Evolutionary conservation across 2,329 filamentous ascomycete genomes (phyloP), one percentile per base, ranked within the genome.

Genomic region (Colletotrichum paranaense): DNA sequence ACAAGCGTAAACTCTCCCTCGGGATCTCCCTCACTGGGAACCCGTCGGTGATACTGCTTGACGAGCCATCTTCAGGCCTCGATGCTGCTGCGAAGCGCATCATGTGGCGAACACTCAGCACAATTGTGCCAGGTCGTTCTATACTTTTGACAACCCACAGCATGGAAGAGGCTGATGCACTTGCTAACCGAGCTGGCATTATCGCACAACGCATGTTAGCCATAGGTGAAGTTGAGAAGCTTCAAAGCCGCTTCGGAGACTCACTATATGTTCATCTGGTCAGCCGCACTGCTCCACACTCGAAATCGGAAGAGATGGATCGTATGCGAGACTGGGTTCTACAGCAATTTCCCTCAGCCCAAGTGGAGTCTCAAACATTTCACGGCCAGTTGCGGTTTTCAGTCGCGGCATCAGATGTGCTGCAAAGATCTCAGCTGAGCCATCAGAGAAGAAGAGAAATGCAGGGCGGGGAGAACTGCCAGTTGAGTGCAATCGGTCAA

Each of bases 1-100:
- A 98, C 84, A 97, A 97, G 85, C 89, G 95, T 19, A 98, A 98
- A 82, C 86, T 98, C 1, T 94, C 92, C 16, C 88, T 98, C 0
- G 95, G 93, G 1, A 97, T 98, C 66, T 95, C 96, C 0, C 86
- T 98, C 0, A 97, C 98, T 88, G 96, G 95, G 2, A 97, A 98
- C 77, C 95, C 95, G 0, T 91, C 92, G 0, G 95, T 98, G 0
- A 86, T 98, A 0, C 87, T 98, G 0, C 91, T 98, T 2, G 96
- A 98, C 79, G 96, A 98, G 80, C 96, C 96, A 0, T 94, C 91
- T 0, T 95, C 92, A 0, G 95, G 95, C 1, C 93, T 98, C 85
- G 96, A 98, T 77, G 95, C 95, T 0, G 95, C 94, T 0, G 93
- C 94, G 0, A 98, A 98, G 82, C 90, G 96, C 46, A 89, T 97